These are phyloP conservation scores for Echium plantagineum DNA, from an alignment of 257 asterid genomes.

Conservation along the genomic window DNA sequence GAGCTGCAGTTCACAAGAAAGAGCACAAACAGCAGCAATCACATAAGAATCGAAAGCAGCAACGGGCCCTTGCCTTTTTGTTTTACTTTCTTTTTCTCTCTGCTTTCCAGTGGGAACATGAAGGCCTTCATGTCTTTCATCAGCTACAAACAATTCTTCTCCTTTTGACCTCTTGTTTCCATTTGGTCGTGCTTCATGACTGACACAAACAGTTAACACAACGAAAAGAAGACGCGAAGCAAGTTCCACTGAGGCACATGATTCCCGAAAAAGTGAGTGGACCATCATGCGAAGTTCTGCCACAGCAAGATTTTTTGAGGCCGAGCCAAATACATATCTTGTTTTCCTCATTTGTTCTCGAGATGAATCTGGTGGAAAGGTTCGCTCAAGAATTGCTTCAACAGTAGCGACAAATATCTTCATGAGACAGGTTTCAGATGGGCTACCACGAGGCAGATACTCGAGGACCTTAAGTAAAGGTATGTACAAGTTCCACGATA, in stretches of 20 bases:
- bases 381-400: slow-evolving; percentile 89
- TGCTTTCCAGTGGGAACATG: slow-evolving; percentile 27
- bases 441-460: slow-evolving; percentile 98
- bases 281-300: slow-evolving; percentile 98
- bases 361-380: slow-evolving; percentile 80
- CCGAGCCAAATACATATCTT: slow-evolving; percentile 65
- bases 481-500: slow-evolving; percentile 88
- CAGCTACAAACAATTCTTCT: slow-evolving; percentile 29
- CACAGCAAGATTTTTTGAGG: slow-evolving; percentile 90
- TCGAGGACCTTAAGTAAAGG: slow-evolving; percentile 96
- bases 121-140: slow-evolving; percentile 30
- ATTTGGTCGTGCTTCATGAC: slow-evolving; percentile 83
- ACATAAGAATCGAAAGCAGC: slow-evolving; percentile 98
- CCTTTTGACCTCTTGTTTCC: slow-evolving; percentile 67
- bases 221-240: slow-evolving; percentile 96
- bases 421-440: slow-evolving; percentile 94
- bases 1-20: slow-evolving; percentile 91
- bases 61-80: slow-evolving; percentile 77
- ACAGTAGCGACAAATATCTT: slow-evolving; percentile 98
- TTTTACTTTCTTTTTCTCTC: slow-evolving; percentile 33
- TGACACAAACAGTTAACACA: slow-evolving; percentile 85
- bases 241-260: slow-evolving; percentile 84
- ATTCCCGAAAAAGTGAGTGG: slow-evolving; percentile 79
- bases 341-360: slow-evolving; percentile 72
- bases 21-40: slow-evolving; percentile 96